A percentile compares a stretch with the other conserved stretches of the same genome.
These are phyloP conservation scores for Phoenix roebelenii DNA, from an alignment of 176 grass and related monocot species.

Conservation along the genomic window DNA sequence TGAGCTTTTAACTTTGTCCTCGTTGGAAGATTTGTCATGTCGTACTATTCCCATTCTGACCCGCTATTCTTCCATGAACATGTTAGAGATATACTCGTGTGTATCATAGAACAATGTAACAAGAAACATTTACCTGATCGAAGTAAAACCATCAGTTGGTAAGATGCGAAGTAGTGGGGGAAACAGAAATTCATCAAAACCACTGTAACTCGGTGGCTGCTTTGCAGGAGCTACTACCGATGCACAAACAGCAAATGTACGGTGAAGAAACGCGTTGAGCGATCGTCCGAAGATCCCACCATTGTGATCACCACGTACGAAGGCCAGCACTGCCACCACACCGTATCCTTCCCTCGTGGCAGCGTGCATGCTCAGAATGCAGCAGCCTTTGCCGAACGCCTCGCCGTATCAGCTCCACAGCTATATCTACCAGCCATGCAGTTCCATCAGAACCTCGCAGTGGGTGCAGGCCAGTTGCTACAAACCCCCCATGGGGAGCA, in stretches of 20 bases:
- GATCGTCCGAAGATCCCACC: not conserved
- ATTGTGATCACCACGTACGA: not conserved
- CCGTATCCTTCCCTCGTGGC: not conserved
- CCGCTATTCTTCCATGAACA: no score
- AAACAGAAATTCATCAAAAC: no score
- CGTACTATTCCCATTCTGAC: no score
- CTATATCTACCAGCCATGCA: not conserved
- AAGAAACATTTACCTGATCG: no score
- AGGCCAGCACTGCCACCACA: conserved; percentile 3
- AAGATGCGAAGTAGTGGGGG: no score
- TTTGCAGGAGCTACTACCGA: conserved; percentile 6
- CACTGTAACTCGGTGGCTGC: not conserved
- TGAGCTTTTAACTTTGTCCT: no score
- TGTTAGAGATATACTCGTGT: no score
- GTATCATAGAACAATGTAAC: no score
- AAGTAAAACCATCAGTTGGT: no score
- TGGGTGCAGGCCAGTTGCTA: not conserved
- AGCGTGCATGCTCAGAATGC: not conserved
- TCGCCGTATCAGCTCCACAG: not conserved
- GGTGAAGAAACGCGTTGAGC: not conserved
- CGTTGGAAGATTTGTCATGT: no score
- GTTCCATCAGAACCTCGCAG: not conserved
- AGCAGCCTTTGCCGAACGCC: not conserved
- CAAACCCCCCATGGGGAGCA: not conserved
- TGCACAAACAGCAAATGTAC: conserved; percentile 5